Percentiles rank a stretch among this genome's conserved stretches.
These are phyloP conservation scores for Lactuca saligna DNA, from an alignment of 129 eudicot species.

Conservation along the genomic window DNA sequence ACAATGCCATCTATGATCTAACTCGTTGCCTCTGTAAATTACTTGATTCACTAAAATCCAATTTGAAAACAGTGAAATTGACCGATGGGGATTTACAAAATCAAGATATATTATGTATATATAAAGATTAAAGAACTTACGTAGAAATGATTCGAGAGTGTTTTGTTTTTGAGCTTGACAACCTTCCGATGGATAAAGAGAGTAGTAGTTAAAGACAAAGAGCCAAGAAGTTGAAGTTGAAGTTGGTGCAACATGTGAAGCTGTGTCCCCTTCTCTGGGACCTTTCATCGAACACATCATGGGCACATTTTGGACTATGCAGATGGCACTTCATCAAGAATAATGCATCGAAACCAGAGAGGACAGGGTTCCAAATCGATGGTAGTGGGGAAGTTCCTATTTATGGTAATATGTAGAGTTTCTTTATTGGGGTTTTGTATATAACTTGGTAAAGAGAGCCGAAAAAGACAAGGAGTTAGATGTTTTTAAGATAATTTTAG, in stretches of 20 bases:
- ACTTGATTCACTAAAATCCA: conserved; percentile 12
- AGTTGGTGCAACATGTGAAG: neutral
- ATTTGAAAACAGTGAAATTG: neutral
- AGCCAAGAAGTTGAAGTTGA: conserved; percentile 4
- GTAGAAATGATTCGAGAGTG: conserved; percentile 9
- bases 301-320: neutral
- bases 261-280: neutral
- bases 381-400: conserved; percentile 19
- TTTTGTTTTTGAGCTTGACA: neutral
- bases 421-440: neutral
- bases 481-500: too few relatives aligned
- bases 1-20: conserved; percentile 10
- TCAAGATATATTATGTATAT: neutral
- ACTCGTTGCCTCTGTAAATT: conserved; percentile 8
- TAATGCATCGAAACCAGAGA: conserved; percentile 1
- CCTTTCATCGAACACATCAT: conserved; percentile 13
- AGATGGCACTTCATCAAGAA: neutral
- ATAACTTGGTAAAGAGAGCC: neutral
- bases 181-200: conserved; percentile 1
- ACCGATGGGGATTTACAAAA: neutral
- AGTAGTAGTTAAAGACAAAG: neutral
- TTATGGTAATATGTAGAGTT: conserved; percentile 17
- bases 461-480: neutral
- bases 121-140: neutral
- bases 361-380: neutral